Base-by-base conservation (phyloP, 768 basidiomycete genomes). In the Boletus subparvulus region DNA sequence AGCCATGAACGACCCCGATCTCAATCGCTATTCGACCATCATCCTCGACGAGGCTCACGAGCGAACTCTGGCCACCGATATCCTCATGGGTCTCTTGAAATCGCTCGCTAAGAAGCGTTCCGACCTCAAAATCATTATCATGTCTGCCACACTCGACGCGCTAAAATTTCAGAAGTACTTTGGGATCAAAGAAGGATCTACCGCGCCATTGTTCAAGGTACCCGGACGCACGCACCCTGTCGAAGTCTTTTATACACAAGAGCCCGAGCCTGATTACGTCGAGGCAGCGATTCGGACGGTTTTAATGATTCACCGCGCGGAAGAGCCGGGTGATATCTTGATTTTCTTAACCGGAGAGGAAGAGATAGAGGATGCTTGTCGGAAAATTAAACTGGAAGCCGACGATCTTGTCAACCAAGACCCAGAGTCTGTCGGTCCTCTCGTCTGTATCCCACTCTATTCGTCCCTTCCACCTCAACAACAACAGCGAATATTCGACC, bases 41-140 rank as follows among this genome's bases (percentile, higher is more conserved):
- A 98, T 99, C 65, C 84, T 98, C 54, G 97, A 99, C 71, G 97
- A 99, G 76, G 97, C 94, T 6, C 97, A 99, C 77, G 97, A 99
- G 77, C 88, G 96, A 59, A 98, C 97, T 0, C 82, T 98, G 40
- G 93, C 97, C 1, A 98, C 96, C 33, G 97, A 99, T 75, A 95
- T 98, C 65, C 86, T 99, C 35, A 98, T 99, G 95, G 94, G 96
- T 59, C 80, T 99, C 8, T 80, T 98, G 35, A 99, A 98, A 74
- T 73, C 79, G 35, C 81, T 99, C 24, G 88, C 88, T 3, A 86
- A 85, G 68, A 83, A 82, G 60, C 86, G 97, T 35, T 59, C 81
- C 1, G 96, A 99, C 71, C 84, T 99, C 61, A 98, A 97, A 77
- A 87, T 98, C 71, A 95, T 99, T 60, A 77, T 99, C 79, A 99